Percentiles rank a stretch among this genome's conserved stretches.
Conservation (phyloP, 176 grass and related monocot genomes). For the Pontederia paniculata region DNA sequence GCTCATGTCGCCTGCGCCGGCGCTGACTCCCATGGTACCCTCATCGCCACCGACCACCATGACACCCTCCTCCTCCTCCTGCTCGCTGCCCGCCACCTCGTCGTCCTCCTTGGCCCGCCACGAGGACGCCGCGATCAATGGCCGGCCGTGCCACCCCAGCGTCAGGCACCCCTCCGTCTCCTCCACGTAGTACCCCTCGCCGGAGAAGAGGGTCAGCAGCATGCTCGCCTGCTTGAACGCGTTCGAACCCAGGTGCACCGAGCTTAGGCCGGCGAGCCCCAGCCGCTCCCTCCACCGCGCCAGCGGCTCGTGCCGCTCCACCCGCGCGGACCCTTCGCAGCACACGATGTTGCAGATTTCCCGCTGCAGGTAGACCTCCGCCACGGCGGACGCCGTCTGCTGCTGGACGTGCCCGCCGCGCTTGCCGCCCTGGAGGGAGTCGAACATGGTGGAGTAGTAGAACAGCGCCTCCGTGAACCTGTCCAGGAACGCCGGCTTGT, state of each 20-base stretch:
- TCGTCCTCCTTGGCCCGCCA: conserved; percentile 32
- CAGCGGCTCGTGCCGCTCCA: conserved; percentile 90
- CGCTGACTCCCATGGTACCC: too few species aligned
- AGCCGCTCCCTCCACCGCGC: conserved; percentile 48
- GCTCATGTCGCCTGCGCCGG: too few species aligned
- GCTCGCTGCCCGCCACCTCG: not conserved
- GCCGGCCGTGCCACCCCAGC: conserved; percentile 78
- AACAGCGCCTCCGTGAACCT: conserved; percentile 89
- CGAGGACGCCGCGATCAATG: conserved; percentile 80
- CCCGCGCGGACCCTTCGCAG: conserved; percentile 41
- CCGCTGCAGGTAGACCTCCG: conserved; percentile 61
- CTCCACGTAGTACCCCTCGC: conserved; percentile 79
- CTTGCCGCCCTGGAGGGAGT: conserved; percentile 58
- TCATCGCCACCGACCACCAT: too few species aligned
- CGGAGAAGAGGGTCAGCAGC: conserved; percentile 76
- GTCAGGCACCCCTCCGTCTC: conserved; percentile 71
- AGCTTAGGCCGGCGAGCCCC: conserved; percentile 23
- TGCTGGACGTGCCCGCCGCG: conserved; percentile 11
- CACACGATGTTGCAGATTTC: conserved; percentile 89
- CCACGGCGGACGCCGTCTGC: conserved; percentile 23
- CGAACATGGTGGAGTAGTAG: conserved; percentile 95
- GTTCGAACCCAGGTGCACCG: conserved; percentile 63
- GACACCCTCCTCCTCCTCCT: too few species aligned
- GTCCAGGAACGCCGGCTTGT: conserved; percentile 71
- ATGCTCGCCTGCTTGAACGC: conserved; percentile 89